Evolutionary conservation across 306 rosid genomes (phyloP).

Genomic region (Dicorynia guianensis): DNA sequence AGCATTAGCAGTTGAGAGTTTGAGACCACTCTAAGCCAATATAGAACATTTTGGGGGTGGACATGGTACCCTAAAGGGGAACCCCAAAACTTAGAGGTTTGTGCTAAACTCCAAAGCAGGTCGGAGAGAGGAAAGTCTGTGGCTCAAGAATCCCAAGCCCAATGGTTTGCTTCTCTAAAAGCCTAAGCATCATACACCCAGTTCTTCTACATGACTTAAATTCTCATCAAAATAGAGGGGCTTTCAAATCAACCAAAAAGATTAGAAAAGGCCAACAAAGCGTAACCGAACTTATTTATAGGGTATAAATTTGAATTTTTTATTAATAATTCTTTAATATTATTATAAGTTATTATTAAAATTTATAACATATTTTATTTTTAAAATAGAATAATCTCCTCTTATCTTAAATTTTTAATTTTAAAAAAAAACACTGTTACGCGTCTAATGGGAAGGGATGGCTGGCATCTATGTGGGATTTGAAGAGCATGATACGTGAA

Average conservation of each 20-base stretch:
- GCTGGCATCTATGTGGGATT: slow-evolving; percentile 39
- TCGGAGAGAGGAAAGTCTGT: slow-evolving; percentile 39
- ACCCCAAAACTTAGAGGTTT: slow-evolving; percentile 4
- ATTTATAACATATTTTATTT: too few species aligned
- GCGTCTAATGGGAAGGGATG: slow-evolving; percentile 8
- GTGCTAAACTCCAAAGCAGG: slow-evolving; percentile 43
- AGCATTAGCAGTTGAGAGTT: slow-evolving; percentile 3
- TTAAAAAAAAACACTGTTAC: not conserved
- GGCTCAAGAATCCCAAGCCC: slow-evolving; percentile 64
- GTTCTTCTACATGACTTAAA: not conserved
- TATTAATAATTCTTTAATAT: too few species aligned
- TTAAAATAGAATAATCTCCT: too few species aligned
- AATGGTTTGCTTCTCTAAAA: slow-evolving; percentile 24
- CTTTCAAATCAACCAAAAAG: slow-evolving; percentile 31
- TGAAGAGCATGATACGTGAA: slow-evolving; percentile 40
- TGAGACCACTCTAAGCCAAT: slow-evolving; percentile 11
- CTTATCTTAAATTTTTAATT: too few species aligned
- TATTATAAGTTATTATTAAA: too few species aligned
- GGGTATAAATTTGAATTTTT: too few species aligned
- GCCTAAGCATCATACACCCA: slow-evolving; percentile 29
- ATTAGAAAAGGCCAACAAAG: not conserved
- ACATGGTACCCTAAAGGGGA: not conserved
- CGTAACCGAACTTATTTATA: too few species aligned
- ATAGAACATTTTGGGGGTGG: too few species aligned
- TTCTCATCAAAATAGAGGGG: not conserved